These are phyloP conservation scores for Medicago arabica DNA, from an alignment of 306 rosid genomes.

Conservation along the genomic window DNA sequence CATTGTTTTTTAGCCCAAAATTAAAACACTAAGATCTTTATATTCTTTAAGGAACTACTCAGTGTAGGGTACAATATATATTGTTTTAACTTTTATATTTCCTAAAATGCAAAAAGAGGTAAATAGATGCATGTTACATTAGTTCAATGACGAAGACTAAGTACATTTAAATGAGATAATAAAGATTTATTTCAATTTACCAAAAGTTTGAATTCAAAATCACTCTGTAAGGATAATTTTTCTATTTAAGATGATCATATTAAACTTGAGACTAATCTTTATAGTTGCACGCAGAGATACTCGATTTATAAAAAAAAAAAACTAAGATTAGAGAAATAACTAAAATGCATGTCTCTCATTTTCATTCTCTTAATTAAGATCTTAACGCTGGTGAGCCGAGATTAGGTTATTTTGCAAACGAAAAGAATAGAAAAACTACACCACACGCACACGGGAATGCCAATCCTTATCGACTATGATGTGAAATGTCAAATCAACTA, in stretches of 20 bases:
- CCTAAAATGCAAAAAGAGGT: not conserved
- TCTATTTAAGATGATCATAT: too few species aligned
- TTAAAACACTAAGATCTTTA: not conserved
- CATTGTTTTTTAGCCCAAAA: not conserved
- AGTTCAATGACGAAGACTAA: not conserved
- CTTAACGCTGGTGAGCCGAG: slow-evolving; percentile 5
- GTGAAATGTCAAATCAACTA: slow-evolving; percentile 61
- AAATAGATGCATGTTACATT: not conserved
- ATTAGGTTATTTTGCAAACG: not conserved
- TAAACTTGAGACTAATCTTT: too few species aligned
- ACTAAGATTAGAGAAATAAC: not conserved
- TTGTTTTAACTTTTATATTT: not conserved
- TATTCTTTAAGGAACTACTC: not conserved
- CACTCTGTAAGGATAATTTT: too few species aligned
- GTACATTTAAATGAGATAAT: too few species aligned
- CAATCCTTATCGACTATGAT: slow-evolving; percentile 30
- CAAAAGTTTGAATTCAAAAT: too few species aligned
- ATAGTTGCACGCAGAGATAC: too few species aligned
- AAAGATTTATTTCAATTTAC: too few species aligned
- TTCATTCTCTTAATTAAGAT: slow-evolving; percentile 2
- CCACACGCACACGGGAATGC: slow-evolving; percentile 37
- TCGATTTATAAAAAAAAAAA: not conserved
- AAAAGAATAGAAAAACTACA: not conserved
- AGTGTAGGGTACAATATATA: too few species aligned
- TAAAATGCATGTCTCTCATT: slow-evolving; percentile 27